Percentiles rank a stretch among this genome's conserved stretches.
These are phyloP conservation scores for Thelonectria rubi DNA, from an alignment of 2,329 filamentous ascomycete species.

Conservation along the genomic window DNA sequence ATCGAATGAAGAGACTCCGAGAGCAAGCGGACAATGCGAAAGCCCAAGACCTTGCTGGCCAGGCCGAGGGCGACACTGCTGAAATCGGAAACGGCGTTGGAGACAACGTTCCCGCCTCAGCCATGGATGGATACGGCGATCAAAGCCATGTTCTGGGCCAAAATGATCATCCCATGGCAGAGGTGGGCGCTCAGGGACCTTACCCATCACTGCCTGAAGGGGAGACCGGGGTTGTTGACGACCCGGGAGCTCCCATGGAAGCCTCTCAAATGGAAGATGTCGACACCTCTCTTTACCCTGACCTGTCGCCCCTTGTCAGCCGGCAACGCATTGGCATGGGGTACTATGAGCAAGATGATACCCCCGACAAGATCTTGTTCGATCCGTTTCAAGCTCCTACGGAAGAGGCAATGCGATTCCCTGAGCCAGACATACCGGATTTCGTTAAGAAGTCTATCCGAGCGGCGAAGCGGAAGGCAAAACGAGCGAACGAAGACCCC, in stretches of 20 bases:
- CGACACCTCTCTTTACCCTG: slow-evolving; percentile 55
- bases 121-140: slow-evolving; percentile 43
- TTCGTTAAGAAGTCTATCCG: slow-evolving; percentile 64
- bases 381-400: slow-evolving; percentile 65
- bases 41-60: slow-evolving; percentile 55
- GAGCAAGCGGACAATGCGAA: slow-evolving; percentile 67
- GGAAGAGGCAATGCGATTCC: slow-evolving; percentile 52
- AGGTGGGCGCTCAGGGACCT: slow-evolving; percentile 19
- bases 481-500: slow-evolving; percentile 62
- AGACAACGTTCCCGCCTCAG: slow-evolving; percentile 17
- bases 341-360: slow-evolving; percentile 68
- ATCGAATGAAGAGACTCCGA: slow-evolving; percentile 65
- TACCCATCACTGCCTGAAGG: slow-evolving; percentile 25
- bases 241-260: slow-evolving; percentile 15
- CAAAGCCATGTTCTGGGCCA: slow-evolving; percentile 47
- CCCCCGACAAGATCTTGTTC: slow-evolving; percentile 66
- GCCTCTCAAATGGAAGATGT: slow-evolving; percentile 41
- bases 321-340: slow-evolving; percentile 66
- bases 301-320: slow-evolving; percentile 54
- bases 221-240: slow-evolving; percentile 9
- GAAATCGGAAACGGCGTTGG: slow-evolving; percentile 18
- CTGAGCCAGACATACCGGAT: slow-evolving; percentile 61
- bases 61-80: slow-evolving; percentile 40
- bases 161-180: slow-evolving; percentile 21
- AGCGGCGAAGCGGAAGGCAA: slow-evolving; percentile 62